Percentiles rank a stretch among this genome's conserved stretches.
phyloP scores from a whole-genome alignment of 2,329 filamentous ascomycete species.

The Mycosphaerella sp. region DNA sequence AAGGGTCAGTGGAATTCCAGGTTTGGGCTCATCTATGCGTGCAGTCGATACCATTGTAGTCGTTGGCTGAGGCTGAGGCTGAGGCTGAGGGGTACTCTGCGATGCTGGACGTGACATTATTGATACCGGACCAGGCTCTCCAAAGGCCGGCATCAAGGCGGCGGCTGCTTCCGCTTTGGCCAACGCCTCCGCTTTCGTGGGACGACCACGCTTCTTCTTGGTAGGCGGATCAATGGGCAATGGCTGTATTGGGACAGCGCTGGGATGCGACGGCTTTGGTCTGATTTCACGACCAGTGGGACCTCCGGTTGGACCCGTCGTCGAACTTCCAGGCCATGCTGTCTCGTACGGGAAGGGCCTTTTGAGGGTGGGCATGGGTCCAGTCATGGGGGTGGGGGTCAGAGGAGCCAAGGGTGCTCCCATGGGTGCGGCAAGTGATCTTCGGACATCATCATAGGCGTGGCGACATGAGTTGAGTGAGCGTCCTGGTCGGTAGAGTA shows the following conservation, averaged over 20 bases:
- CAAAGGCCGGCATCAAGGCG: conserved; percentile 27
- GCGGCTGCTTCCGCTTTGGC: conserved; percentile 38
- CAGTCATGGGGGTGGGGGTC: conserved; percentile 27
- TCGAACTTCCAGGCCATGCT: conserved; percentile 24
- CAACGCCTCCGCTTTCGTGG: conserved; percentile 44
- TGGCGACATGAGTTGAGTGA: conserved; percentile 31
- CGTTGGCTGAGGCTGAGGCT: background rate
- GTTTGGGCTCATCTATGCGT: conserved; percentile 18
- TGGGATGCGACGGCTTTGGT: conserved; percentile 37
- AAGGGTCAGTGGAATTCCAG: conserved; percentile 7
- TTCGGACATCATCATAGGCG: conserved; percentile 29
- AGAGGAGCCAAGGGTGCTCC: conserved; percentile 20
- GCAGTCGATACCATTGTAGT: conserved; percentile 1
- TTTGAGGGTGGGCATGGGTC: conserved; percentile 24
- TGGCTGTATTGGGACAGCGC: conserved; percentile 16
- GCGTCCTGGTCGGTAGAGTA: conserved; percentile 25
- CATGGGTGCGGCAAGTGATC: conserved; percentile 21
- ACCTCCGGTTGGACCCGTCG: conserved; percentile 9
- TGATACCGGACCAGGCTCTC: conserved; percentile 37
- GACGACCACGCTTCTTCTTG: conserved; percentile 45
- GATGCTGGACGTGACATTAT: conserved; percentile 17
- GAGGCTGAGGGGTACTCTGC: conserved; percentile 13
- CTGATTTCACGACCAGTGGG: conserved; percentile 39
- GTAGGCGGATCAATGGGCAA: conserved; percentile 27
- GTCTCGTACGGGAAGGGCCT: conserved; percentile 29